phyloP scores from a whole-genome alignment of 2,329 filamentous ascomycete genomes.

The Amauroascus niger region DNA sequence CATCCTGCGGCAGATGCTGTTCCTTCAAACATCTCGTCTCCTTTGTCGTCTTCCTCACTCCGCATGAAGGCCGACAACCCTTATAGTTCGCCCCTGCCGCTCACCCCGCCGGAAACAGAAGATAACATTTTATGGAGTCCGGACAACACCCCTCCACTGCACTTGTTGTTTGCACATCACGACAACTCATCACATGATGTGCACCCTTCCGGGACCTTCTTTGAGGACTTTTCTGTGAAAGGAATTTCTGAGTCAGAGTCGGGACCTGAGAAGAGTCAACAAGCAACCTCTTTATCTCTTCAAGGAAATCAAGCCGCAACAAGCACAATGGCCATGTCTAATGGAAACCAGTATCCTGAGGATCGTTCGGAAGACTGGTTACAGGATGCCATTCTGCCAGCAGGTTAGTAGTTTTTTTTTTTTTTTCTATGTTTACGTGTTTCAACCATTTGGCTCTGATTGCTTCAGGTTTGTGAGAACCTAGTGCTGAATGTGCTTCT shows the following conservation, averaged over 20 bases:
- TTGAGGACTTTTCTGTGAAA: neutral
- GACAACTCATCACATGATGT: slow-evolving; percentile 26
- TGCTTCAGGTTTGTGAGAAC: neutral
- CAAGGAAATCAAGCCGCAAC: slow-evolving; percentile 1
- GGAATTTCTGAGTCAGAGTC: slow-evolving; percentile 10
- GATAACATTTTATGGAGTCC: slow-evolving; percentile 32
- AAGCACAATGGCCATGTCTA: slow-evolving; percentile 19
- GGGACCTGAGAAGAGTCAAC: slow-evolving; percentile 2
- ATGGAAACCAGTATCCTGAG: slow-evolving; percentile 27
- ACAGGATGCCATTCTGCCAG: slow-evolving; percentile 30
- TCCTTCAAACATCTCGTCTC: slow-evolving; percentile 10
- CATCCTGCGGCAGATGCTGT: neutral
- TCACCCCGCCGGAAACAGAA: slow-evolving; percentile 37
- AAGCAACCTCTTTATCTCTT: neutral
- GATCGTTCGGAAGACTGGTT: slow-evolving; percentile 29
- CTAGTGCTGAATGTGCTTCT: neutral
- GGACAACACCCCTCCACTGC: neutral
- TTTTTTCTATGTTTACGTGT: no score
- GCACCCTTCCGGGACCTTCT: slow-evolving; percentile 22
- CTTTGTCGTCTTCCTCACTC: slow-evolving; percentile 25
- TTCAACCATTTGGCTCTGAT: neutral
- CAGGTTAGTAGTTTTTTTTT: slow-evolving; percentile 24
- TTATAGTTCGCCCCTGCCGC: slow-evolving; percentile 30
- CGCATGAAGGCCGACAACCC: slow-evolving; percentile 17
- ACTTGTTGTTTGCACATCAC: slow-evolving; percentile 22